Base-by-base conservation (phyloP, 176 grass and related monocot genomes). In the Oryza meyeriana region DNA sequence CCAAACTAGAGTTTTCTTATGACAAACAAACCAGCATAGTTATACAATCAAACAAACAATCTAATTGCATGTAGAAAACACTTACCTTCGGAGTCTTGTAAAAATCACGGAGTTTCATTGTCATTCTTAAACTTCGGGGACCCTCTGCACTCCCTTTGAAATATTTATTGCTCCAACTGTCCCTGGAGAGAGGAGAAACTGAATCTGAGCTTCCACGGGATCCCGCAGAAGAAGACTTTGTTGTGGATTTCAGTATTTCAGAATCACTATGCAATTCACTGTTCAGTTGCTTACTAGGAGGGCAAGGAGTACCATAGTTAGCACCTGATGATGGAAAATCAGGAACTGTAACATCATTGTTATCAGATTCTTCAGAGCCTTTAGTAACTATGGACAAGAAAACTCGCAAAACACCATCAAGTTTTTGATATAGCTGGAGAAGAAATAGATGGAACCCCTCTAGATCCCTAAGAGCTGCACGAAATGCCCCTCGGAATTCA, bases 391-490 rank as follows among this genome's bases (percentile, higher is more conserved):
- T 90, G 69, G 87, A 90, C 27, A 87, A 85, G 78, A 91, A 98
- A 71, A 91, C 79, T 83, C 95, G 85, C 47, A 95, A 77, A 79
- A 93, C 79, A 29, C 90, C 88, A 79, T 98, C 95, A 64, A 98
- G 41, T 79, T 98, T 98, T 79, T 95, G 92, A 82, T 95, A 98
- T 40, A 98, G 90, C 4, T 94, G 81, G 74, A 95, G 88, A 71
- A 98, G 88, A 81, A 98, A 98, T 69, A 98, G 81, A 89, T 93
- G 92, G 64, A 98, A 93, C 71, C 96, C 87, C 82, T 95, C 88
- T 33, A 98, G 33, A 68, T 98, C 90, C 82, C 92, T 93, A 61
- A 95, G 80, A 82, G 93, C 92, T 20, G 96, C 88, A 70, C 96
- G 92, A 83, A 98, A 98, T 84, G 90, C 91, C 27, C 89, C 90